Base-by-base conservation (phyloP, 1,284 basidiomycete genomes). In the Apiotrichum gamsii region DNA sequence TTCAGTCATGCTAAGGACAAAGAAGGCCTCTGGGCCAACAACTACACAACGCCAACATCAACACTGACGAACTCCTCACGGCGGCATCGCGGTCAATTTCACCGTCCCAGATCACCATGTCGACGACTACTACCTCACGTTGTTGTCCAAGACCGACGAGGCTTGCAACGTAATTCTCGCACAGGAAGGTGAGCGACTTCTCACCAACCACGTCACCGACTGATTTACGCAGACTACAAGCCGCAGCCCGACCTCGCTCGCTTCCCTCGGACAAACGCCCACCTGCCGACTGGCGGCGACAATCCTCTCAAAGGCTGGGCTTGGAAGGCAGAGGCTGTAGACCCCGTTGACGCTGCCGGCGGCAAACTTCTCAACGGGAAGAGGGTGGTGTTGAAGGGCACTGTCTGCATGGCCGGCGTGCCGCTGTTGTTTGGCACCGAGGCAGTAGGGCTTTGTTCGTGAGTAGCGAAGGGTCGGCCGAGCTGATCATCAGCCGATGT, bases 311-410 rank as follows among this genome's bases (percentile, higher is more conserved):
- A 43, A 20, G 60, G 55, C 5, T 62, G 58, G 59, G 60, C 60
- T 23, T 62, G 57, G 57, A 37, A 45, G 20, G 51, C 51, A 8
- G 50, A 60, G 19, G 49, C 45, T 15, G 60, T 52, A 3, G 45
- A 47, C 24, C 25, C 25, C 18, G 25, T 28, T 6, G 25, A 28
- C 25, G n/a, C n/a, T n/a, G 11, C 8, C 25, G 6, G 8, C 11
- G 25, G 25, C 25, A 28, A 28, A 11, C 11, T 28, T 6, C 43
- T 5, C 20, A 45, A 47, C 28, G 61, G 60, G 6, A 58, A 58
- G 45, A 64, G 52, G 16, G 55, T 64, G 14, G 52, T 55, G 4
- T 47, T 62, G 31, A 66, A 56, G 45, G 57, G 56, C 35, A 59
- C 52, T 18, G 35, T 56, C 40, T 49, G 48, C 43, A 25, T 56